These are phyloP conservation scores for Lentinula boryana DNA, from an alignment of 768 basidiomycete genomes.

Conservation along the genomic window DNA sequence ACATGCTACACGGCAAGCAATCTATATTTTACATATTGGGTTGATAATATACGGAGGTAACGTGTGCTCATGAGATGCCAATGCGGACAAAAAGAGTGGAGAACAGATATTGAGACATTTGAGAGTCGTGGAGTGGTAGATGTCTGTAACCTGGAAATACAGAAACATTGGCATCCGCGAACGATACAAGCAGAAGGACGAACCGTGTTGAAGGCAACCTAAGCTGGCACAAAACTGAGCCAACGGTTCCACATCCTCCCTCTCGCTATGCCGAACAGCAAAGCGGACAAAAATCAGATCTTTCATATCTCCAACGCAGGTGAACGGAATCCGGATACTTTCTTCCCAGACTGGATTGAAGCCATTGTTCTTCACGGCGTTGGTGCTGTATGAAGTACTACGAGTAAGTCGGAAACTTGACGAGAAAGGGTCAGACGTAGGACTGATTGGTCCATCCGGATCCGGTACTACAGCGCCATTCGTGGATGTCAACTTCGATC, in stretches of 20 bases:
- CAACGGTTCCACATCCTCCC: conserved; percentile 58
- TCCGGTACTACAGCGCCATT: background rate
- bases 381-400: conserved; percentile 49
- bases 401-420: conserved; percentile 23
- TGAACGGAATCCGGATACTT: conserved; percentile 62
- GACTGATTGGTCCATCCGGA: background rate
- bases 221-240: conserved; percentile 72
- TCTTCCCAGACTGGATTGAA: conserved; percentile 93
- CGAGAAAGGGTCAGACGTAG: conserved; percentile 19
- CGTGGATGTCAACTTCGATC: background rate
- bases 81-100: conserved; percentile 79
- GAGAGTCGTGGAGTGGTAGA: conserved; percentile 82
- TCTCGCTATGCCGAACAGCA: conserved; percentile 58
- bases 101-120: conserved; percentile 85
- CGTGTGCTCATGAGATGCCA: background rate
- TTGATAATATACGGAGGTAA: background rate
- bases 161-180: background rate
- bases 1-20: background rate
- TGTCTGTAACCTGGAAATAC: conserved; percentile 73
- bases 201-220: conserved; percentile 68
- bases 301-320: conserved; percentile 65
- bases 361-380: conserved; percentile 74
- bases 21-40: background rate
- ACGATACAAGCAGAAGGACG: conserved; percentile 8
- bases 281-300: conserved; percentile 85